These are phyloP conservation scores for Candida glucosophila DNA, from an alignment of 1,139 yeast genomes.

Conservation along the genomic window DNA sequence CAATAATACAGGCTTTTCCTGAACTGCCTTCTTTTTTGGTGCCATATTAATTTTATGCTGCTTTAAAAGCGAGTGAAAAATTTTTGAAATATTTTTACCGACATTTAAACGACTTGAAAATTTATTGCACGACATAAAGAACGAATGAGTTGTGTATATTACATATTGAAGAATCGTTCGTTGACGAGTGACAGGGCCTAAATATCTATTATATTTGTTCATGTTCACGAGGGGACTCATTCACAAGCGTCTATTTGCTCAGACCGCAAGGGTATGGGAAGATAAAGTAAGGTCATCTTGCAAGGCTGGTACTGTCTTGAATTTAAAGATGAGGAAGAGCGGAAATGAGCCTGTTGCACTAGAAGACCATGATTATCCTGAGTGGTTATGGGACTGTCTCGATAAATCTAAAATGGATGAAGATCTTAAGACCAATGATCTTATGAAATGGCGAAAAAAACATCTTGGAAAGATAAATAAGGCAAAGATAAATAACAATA, in stretches of 20 bases:
- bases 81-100: too few species aligned
- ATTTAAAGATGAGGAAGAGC: constrained; percentile 65
- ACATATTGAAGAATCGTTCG: too few species aligned
- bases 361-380: constrained; percentile 85
- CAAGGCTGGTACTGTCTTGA: constrained; percentile 72
- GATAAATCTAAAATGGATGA: constrained; percentile 51
- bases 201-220: too few species aligned
- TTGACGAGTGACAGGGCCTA: too few species aligned
- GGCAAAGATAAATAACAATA: constrained; percentile 64
- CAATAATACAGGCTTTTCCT: constrained; percentile 80
- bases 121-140: too few species aligned
- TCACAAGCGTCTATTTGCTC: too few species aligned
- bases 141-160: too few species aligned
- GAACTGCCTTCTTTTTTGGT: constrained; percentile 81
- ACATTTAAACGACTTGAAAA: too few species aligned
- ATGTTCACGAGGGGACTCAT: too few species aligned
- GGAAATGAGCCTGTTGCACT: constrained; percentile 89
- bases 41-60: constrained; percentile 56
- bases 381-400: constrained; percentile 88
- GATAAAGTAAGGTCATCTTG: constrained; percentile 30
- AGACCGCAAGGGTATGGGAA: constrained; percentile 1
- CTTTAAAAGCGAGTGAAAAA: neutral
- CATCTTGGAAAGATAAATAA: constrained; percentile 61
- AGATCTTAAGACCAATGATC: constrained; percentile 47
- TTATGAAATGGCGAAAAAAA: constrained; percentile 61